Conservation (phyloP, 345 rosid species). For the Sisymbrium altissimum region DNA sequence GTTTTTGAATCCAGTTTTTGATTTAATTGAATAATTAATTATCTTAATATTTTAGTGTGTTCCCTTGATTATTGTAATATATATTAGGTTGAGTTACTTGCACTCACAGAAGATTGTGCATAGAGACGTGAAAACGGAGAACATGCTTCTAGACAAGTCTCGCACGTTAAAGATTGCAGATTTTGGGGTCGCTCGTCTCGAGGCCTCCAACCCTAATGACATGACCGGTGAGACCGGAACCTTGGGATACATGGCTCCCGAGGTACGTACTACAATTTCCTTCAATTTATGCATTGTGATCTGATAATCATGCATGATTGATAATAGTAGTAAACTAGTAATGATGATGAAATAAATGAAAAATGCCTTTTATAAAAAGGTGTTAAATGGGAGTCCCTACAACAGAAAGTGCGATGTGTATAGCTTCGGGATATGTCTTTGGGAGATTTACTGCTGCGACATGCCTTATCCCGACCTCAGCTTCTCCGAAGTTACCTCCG, state of each 20-base stretch:
- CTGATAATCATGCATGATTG: background rate
- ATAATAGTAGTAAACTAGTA: background rate
- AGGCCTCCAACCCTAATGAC: conserved; percentile 96
- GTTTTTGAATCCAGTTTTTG: background rate
- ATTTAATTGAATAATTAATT: background rate
- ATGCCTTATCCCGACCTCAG: conserved; percentile 99
- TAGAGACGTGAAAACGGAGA: conserved; percentile 98
- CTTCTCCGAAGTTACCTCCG: conserved; percentile 94
- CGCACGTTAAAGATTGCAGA: conserved; percentile 91
- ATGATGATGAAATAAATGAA: background rate
- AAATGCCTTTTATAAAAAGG: conserved; percentile 39
- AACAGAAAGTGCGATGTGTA: conserved; percentile 95
- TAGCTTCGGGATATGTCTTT: conserved; percentile 93
- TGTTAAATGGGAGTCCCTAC: conserved; percentile 87
- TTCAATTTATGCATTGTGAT: background rate
- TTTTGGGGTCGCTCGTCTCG: conserved; percentile 96
- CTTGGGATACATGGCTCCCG: conserved; percentile 99
- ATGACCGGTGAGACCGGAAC: conserved; percentile 99
- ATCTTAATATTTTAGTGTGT: background rate
- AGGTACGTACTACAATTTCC: conserved; percentile 40
- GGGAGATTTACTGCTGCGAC: conserved; percentile 99
- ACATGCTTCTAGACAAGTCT: conserved; percentile 89
- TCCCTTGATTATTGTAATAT: background rate
- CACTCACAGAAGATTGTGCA: conserved; percentile 90
- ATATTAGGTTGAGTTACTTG: conserved; percentile 78